Base-by-base conservation (phyloP, 208 protist genomes). In the Balamuthia mandrillaris region DNA sequence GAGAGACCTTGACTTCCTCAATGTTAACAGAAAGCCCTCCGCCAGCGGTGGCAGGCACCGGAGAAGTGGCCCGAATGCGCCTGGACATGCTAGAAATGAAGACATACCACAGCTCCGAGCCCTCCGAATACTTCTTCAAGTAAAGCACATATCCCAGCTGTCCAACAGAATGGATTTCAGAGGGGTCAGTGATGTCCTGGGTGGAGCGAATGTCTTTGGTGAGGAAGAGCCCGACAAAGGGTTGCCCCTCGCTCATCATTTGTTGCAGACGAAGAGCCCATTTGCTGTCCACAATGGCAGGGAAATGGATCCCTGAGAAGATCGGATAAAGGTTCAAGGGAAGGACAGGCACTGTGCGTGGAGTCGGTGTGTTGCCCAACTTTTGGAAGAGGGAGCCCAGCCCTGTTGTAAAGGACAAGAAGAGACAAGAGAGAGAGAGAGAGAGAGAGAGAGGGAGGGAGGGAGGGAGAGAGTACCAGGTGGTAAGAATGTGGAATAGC, bases 181-280 rank as follows among this genome's bases (percentile, higher is more conserved):
- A 78, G 6, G 60, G 21, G 31, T 78, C 70, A 4, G 70, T 51
- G 7, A 78, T 49, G 47, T 78, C 24, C n/a, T 35, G 58, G 24
- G 47, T 58, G 9, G 70, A 49, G 31, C 60, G 52, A 33, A 49
- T 42, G 7, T 78, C 70, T 49, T 78, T 78, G 18, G 52, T 42
- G 12, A 78, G 70, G 47, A 78, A 78, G 70, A 78, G 70, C 18
- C 70, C 70, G 14, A 78, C 18, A 35, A 78, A 78, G 27, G 60
- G 70, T 29, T 52, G 21, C 0, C 70, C 70, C 24, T 58, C 60
- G 18, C 47, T 31, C 16, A 60, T 42, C 3, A 78, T 42, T 1
- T 78, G 47, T 16, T 78, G 70, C 70, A 78, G 29, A 14, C 70
- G 70, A 12, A 33, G n/a, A 18, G 60, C 31, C 21, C 47, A 60